Evolutionary conservation across 139 green algal genomes (phyloP), one percentile per base, ranked within the genome.

Genomic region (Coelastrella sp.): DNA sequence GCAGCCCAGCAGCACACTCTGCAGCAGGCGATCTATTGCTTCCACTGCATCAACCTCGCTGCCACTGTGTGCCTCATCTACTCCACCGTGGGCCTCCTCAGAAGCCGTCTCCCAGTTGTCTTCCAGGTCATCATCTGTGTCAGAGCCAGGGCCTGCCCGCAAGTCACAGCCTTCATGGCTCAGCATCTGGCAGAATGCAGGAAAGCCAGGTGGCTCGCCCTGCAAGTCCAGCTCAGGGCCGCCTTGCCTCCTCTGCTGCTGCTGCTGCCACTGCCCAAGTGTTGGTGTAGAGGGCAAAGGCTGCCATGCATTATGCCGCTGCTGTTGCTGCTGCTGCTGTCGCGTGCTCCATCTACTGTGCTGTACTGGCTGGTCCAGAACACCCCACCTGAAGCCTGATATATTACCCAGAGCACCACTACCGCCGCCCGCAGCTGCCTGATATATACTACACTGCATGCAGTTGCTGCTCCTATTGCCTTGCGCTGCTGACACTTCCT

Each of bases 41-140:
- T 22, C 7, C 78, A n/a, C 70, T 8, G 70, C 63, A 82, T 82
- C 24, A 27, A 57, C 57, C 17, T 25, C 17, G 19, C 20, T 25
- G 57, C n/a, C 82, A 22, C 74, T 14, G 25, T 81, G 9, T 12
- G 8, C 74, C n/a, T 81, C 74, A 20, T 81, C 74, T 57, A 12
- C 3, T 81, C 9, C 24, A 24, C 14, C 74, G 78, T 61, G 49
- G 35, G 11, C 0, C 58, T 78, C 61, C 24, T 22, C 63, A 63
- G 82, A 87, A 63, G 63, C 82, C 27, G 82, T 78, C 82, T 87
- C 82, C 82, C 82, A 87, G 82, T 68, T 65, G 7, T 7, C 59
- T 59, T 76, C 81, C 6, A 14, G 27, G 7, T 35, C 82, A 78
- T 87, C 61, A 35, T 63, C 63, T 5, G 5, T 25, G 19, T 63